Evolutionary conservation across 495 filamentous ascomycete species (phyloP).

Genomic region (Trichodelitschia bisporula): DNA sequence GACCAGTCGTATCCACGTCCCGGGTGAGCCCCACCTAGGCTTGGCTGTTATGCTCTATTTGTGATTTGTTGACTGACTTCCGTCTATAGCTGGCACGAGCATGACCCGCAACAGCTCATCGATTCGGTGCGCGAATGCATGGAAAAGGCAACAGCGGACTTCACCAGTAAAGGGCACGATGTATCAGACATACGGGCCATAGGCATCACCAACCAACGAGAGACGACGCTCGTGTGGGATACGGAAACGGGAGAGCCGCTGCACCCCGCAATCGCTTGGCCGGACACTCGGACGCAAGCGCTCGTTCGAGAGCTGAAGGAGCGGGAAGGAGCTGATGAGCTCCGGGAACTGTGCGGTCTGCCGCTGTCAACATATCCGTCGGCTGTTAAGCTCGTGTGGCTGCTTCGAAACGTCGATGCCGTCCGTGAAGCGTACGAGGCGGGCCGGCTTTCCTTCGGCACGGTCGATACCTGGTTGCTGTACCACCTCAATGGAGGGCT

Average conservation of each 20-base stretch:
- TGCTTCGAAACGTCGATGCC: slow-evolving; percentile 44
- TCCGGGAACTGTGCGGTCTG: slow-evolving; percentile 57
- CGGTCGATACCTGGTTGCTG: slow-evolving; percentile 82
- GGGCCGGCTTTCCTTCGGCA: slow-evolving; percentile 65
- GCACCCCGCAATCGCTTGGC: slow-evolving; percentile 82
- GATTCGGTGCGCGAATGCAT: slow-evolving; percentile 65
- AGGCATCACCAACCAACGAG: slow-evolving; percentile 86
- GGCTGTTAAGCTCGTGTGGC: slow-evolving; percentile 70
- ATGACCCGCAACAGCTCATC: slow-evolving; percentile 63
- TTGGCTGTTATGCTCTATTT: too few relatives aligned
- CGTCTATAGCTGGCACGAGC: slow-evolving; percentile 65
- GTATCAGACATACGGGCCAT: slow-evolving; percentile 56
- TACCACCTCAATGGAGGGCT: slow-evolving; percentile 77
- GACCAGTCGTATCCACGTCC: slow-evolving; percentile 69
- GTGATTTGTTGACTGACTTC: slow-evolving; percentile 2
- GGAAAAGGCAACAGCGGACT: slow-evolving; percentile 50
- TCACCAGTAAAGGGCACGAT: slow-evolving; percentile 44
- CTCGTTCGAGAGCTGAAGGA: slow-evolving; percentile 64
- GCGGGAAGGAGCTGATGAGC: slow-evolving; percentile 35
- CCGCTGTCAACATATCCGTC: slow-evolving; percentile 89
- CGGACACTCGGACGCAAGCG: slow-evolving; percentile 61
- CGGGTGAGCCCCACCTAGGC: slow-evolving; percentile 27
- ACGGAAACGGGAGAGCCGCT: slow-evolving; percentile 62
- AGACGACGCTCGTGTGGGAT: slow-evolving; percentile 87
- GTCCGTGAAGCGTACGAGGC: slow-evolving; percentile 61